Conservation (phyloP, 495 filamentous ascomycete species). For the Podospora pseudoanserina region DNA sequence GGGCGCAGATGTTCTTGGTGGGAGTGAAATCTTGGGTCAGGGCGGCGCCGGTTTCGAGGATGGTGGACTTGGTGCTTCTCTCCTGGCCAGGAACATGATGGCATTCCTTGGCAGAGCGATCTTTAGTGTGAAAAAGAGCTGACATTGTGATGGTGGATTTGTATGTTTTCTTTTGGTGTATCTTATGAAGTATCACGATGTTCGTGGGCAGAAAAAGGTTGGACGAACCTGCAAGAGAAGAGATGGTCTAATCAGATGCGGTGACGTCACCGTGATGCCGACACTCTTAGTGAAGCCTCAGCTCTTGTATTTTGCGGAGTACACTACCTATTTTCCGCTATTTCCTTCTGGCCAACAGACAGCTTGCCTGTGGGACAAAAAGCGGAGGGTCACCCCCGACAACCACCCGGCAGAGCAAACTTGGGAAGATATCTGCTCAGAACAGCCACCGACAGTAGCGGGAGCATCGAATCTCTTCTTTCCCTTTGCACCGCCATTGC, state of each 20-base stretch:
- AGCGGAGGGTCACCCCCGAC: too few species aligned
- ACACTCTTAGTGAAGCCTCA: too few species aligned
- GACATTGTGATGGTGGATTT: slow-evolving; percentile 8
- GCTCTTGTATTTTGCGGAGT: too few species aligned
- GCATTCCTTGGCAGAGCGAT: slow-evolving; percentile 12
- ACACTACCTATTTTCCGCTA: too few species aligned
- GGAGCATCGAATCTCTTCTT: background rate
- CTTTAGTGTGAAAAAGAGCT: slow-evolving; percentile 14
- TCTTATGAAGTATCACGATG: too few species aligned
- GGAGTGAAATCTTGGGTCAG: slow-evolving; percentile 65
- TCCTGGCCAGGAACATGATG: slow-evolving; percentile 47
- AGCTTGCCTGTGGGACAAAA: too few species aligned
- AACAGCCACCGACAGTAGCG: too few species aligned
- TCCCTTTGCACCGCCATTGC: background rate
- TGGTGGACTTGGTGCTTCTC: slow-evolving; percentile 51
- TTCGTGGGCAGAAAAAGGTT: too few species aligned
- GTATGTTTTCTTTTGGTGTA: background rate
- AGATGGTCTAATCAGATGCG: background rate
- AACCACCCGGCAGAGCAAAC: too few species aligned
- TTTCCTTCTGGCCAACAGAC: too few species aligned
- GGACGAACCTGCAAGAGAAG: too few species aligned
- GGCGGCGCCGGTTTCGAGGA: slow-evolving; percentile 64
- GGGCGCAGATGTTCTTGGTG: slow-evolving; percentile 72
- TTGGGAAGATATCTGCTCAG: too few species aligned
- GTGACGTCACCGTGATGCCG: slow-evolving; percentile 16